A percentile compares a stretch with the other conserved stretches of the same genome.
These are phyloP conservation scores for Beta corolliflora DNA, from an alignment of 179 eudicot species.

Conservation along the genomic window DNA sequence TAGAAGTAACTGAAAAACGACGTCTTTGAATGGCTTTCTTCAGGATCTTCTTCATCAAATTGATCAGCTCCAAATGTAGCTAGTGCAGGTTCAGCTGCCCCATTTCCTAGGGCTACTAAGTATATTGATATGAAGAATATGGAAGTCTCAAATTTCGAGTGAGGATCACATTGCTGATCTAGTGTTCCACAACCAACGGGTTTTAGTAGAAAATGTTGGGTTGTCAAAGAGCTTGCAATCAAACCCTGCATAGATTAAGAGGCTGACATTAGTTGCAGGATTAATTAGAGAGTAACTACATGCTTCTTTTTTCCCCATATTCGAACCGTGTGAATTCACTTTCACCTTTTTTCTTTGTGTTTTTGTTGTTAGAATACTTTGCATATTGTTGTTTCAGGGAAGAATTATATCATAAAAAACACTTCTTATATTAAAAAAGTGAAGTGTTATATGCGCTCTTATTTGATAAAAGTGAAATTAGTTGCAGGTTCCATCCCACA, in stretches of 20 bases:
- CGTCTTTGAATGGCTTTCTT: slow-evolving; percentile 41
- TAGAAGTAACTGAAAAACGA: slow-evolving; percentile 54
- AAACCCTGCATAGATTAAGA: slow-evolving; percentile 38
- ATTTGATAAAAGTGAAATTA: too few species aligned
- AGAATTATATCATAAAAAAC: too few species aligned
- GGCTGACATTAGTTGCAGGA: neutral
- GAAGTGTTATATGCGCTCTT: too few species aligned
- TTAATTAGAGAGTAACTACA: neutral
- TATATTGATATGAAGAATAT: slow-evolving; percentile 51
- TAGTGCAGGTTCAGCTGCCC: slow-evolving; percentile 51
- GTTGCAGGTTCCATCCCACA: too few species aligned
- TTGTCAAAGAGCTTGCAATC: slow-evolving; percentile 42
- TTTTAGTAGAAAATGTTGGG: slow-evolving; percentile 40
- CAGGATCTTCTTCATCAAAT: slow-evolving; percentile 47
- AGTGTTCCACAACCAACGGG: slow-evolving; percentile 56
- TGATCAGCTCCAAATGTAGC: slow-evolving; percentile 57
- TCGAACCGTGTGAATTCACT: too few species aligned
- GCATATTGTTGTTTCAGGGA: too few species aligned
- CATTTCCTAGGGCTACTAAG: slow-evolving; percentile 48
- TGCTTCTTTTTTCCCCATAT: too few species aligned
- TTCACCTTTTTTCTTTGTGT: too few species aligned
- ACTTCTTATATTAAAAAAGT: too few species aligned
- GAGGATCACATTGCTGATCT: slow-evolving; percentile 49
- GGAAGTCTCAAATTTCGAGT: slow-evolving; percentile 33
- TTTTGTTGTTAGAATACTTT: too few species aligned